Base-by-base conservation (phyloP, 23 red algal genomes). In the Gracilaria caudata region DNA sequence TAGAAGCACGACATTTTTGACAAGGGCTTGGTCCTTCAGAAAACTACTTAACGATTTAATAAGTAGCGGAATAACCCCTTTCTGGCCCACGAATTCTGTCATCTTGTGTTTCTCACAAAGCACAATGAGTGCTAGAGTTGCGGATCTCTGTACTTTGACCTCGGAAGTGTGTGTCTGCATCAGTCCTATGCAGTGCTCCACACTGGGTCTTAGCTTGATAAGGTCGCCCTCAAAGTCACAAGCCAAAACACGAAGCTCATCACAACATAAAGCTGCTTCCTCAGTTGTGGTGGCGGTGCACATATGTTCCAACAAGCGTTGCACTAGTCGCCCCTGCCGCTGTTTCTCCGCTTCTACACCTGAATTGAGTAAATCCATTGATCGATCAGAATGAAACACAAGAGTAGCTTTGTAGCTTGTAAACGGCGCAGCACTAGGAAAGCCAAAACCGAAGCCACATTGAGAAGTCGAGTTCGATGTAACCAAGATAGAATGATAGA, bases 31-130 rank as follows among this genome's bases (percentile, higher is more conserved):
- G 23, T 86, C 82, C 21, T 32, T 37, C 13, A 30, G 5, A 43
- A 86, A 86, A 25, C 4, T 8, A 32, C 32, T 74, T 33, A 61
- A 24, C 0, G 65, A 9, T 7, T 7, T 14, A 7, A 72, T 21
- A 3, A 86, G 39, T 32, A 55, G 11, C 11, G 39, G 82, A 7
- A 86, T 21, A 10, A 51, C 14, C 11, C 65, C 64, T 16, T 35
- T 37, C 17, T 39, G 44, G 24, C 65, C 82, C 30, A 86, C n/a
- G 29, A n/a, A 29, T 17, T 28, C 65, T 21, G 82, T n/a, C 61
- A 86, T 57, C 14, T 73, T 51, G 34, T 72, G 61, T 37, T 74
- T 51, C 46, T 86, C 82, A 55, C 82, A 86, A 33, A 86, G 65
- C 16, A 73, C 82, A 1, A 68, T 49, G 14, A 86, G 28, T 23